These are phyloP conservation scores for Arthroderma uncinatum DNA, from an alignment of 2,329 filamentous ascomycete species.

Conservation along the genomic window DNA sequence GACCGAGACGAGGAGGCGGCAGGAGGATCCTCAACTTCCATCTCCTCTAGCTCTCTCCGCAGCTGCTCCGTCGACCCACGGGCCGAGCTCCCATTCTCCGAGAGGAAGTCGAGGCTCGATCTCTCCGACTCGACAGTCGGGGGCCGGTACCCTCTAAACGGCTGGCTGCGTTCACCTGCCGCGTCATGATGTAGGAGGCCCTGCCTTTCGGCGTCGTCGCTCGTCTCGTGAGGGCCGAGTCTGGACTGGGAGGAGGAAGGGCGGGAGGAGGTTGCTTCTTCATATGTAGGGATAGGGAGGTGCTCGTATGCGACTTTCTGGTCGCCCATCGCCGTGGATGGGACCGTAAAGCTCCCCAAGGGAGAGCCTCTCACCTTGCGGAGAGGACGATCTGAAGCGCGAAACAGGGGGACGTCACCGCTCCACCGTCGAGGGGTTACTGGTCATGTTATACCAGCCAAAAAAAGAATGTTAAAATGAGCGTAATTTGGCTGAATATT, in stretches of 20 bases:
- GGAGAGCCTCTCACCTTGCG: not conserved
- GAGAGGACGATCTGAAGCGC: not conserved
- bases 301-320: slow-evolving; percentile 49
- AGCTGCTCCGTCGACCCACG: slow-evolving; percentile 51
- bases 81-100: slow-evolving; percentile 42
- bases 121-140: slow-evolving; percentile 78
- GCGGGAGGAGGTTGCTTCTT: slow-evolving; percentile 60
- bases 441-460: slow-evolving; percentile 9
- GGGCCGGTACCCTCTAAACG: slow-evolving; percentile 48
- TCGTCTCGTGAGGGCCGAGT: slow-evolving; percentile 48
- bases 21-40: slow-evolving; percentile 66
- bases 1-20: slow-evolving; percentile 25
- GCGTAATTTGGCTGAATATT: not conserved
- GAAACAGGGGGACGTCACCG: not conserved
- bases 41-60: slow-evolving; percentile 74
- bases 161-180: slow-evolving; percentile 30
- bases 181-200: slow-evolving; percentile 54
- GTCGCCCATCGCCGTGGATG: slow-evolving; percentile 33
- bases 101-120: slow-evolving; percentile 45
- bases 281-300: slow-evolving; percentile 69
- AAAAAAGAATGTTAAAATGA: not conserved
- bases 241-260: slow-evolving; percentile 40
- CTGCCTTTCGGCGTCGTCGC: slow-evolving; percentile 64
- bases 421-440: not conserved
- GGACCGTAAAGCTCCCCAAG: slow-evolving; percentile 23